Evolutionary conservation across 176 grass and related monocot genomes (phyloP).

Genomic region (Oryza rufipogon): DNA sequence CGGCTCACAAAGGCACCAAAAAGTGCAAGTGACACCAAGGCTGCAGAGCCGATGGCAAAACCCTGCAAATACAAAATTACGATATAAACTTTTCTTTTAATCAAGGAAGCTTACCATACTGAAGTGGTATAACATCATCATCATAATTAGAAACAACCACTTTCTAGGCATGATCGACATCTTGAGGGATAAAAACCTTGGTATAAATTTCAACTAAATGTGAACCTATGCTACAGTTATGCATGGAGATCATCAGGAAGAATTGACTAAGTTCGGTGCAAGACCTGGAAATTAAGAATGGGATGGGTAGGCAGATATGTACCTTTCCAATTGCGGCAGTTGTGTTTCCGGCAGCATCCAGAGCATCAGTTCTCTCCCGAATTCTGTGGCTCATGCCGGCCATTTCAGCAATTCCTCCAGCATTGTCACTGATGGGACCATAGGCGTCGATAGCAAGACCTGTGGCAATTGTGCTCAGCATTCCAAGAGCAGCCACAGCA

Average conservation of each 20-base stretch:
- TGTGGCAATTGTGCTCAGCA: slow-evolving; percentile 70
- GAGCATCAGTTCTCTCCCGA: slow-evolving; percentile 59
- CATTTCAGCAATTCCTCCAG: slow-evolving; percentile 74
- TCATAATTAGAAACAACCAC: slow-evolving; percentile 10
- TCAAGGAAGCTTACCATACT: not conserved
- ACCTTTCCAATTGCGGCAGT: slow-evolving; percentile 58
- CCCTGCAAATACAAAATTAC: slow-evolving; percentile 52
- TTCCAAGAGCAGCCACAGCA: slow-evolving; percentile 70
- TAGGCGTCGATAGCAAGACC: slow-evolving; percentile 71
- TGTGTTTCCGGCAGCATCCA: slow-evolving; percentile 58
- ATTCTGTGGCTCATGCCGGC: slow-evolving; percentile 67
- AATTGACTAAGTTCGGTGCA: not conserved
- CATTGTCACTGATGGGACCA: slow-evolving; percentile 70
- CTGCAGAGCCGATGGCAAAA: slow-evolving; percentile 87
- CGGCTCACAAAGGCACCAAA: slow-evolving; percentile 89
- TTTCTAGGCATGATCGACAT: not conserved
- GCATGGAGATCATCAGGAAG: not conserved
- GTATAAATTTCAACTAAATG: not conserved
- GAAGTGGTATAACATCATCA: not conserved
- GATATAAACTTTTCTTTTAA: not conserved
- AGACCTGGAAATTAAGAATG: not conserved
- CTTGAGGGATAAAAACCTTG: not conserved
- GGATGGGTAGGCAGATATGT: slow-evolving; percentile 15
- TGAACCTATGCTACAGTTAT: not conserved
- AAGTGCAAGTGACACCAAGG: slow-evolving; percentile 83